Base-by-base conservation (phyloP, 441 rosid species). In the Hura crepitans region DNA sequence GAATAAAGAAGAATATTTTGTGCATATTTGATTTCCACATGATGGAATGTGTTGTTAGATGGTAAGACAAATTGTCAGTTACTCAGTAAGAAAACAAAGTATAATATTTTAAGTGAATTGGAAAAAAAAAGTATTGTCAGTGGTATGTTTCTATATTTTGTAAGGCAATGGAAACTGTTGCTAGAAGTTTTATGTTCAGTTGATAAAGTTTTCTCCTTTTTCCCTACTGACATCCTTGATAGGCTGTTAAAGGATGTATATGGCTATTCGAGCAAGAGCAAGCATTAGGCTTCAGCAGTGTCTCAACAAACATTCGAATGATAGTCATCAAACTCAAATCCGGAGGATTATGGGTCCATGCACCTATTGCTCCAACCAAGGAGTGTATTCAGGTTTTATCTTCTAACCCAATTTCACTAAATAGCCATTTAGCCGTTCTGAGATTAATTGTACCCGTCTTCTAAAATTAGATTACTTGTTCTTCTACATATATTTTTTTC, bases 181-280 rank as follows among this genome's bases (percentile, higher is more conserved):
- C 45, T 58, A n/a, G 17, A 39, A 68, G 55, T 28, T 22, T 50
- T 65, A 23, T 65, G 11, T 18, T 35, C 35, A 65, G 23, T 69
- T 11, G 55, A 68, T 45, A 42, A 60, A 25, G 15, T 30, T 1
- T 46, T 20, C 43, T 17, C 28, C 25, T 49, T 30, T 73, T 50
- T 28, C 72, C n/a, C 18, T 27, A 61, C 74, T 66, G 22, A 42
- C 28, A 31, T 68, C 22, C 30, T 28, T 15, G 53, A 8, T 72
- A 93, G 98, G 96, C 89, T 47, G 90, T 91, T 65, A 91, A 88
- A 81, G 95, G 88, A 65, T 71, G 79, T 66, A 88, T 89, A 86
- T 92, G 99, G 99, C 87, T 94, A 62, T 90, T 94, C 76, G 99
- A 94, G 72, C 97, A 92, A 87, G 99, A 90, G 80, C 97, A 92